A percentile compares a stretch with the other conserved stretches of the same genome.
Conservation (phyloP, 768 basidiomycete genomes). For the Suillus variegatus region DNA sequence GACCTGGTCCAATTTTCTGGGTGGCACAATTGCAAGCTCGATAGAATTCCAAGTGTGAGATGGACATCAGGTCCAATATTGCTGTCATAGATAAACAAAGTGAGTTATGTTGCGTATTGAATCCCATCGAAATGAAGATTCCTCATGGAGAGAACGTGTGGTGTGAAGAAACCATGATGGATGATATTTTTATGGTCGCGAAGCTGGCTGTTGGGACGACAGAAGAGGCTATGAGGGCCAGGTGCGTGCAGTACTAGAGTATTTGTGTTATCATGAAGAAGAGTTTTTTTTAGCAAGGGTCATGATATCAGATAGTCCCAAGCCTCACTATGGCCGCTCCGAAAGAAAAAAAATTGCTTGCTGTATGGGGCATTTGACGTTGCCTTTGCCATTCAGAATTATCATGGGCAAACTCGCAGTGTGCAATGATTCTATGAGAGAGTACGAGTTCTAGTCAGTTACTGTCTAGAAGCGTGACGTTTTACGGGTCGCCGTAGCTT, state of each 20-base stretch:
- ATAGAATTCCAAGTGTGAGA: slow-evolving; percentile 45
- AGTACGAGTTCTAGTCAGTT: too few relatives aligned
- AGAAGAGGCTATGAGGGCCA: not conserved
- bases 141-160: slow-evolving; percentile 31
- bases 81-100: slow-evolving; percentile 31
- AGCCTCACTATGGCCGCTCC: not conserved
- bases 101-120: slow-evolving; percentile 36
- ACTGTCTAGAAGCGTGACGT: not conserved
- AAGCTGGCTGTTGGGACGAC: not conserved
- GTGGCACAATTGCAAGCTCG: slow-evolving; percentile 46
- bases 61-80: slow-evolving; percentile 19
- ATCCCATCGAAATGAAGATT: slow-evolving; percentile 35
- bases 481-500: too few relatives aligned
- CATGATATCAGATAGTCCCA: not conserved
- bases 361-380: not conserved
- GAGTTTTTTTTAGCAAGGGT: not conserved
- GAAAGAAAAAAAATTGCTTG: not conserved
- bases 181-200: not conserved
- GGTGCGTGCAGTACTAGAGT: not conserved
- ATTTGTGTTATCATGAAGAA: not conserved
- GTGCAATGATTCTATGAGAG: not conserved
- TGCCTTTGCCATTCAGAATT: not conserved
- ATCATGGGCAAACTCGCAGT: too few relatives aligned
- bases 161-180: slow-evolving; percentile 1
- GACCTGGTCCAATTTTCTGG: slow-evolving; percentile 37